These are phyloP conservation scores for Cyberlindnera veronae DNA, from an alignment of 805 yeast genomes.

Conservation along the genomic window DNA sequence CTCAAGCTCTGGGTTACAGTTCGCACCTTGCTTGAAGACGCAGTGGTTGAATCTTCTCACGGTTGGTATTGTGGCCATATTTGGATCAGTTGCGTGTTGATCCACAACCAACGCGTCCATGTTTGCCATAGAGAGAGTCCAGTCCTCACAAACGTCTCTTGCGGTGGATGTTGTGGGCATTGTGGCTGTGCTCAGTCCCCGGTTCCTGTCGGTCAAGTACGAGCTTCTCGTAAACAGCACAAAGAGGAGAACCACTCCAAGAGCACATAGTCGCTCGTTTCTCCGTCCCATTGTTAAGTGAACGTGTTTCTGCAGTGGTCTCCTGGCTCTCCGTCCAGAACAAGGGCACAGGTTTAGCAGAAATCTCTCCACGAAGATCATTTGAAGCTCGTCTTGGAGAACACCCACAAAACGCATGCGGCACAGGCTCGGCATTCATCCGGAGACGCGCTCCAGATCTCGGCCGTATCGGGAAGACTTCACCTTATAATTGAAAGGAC, in stretches of 20 bases:
- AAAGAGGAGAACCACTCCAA: background rate
- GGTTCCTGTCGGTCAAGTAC: too few relatives aligned
- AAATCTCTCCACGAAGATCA: too few relatives aligned
- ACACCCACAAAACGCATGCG: too few relatives aligned
- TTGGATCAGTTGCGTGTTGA: background rate
- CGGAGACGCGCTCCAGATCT: too few relatives aligned
- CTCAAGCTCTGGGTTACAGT: constrained; percentile 5
- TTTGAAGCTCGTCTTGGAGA: too few relatives aligned
- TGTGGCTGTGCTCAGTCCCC: background rate
- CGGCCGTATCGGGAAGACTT: background rate
- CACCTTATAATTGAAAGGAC: too few relatives aligned
- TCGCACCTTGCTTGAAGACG: constrained; percentile 2
- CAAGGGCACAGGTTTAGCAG: too few relatives aligned
- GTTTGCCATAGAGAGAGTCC: background rate
- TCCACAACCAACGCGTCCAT: background rate
- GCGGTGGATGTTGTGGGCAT: too few relatives aligned
- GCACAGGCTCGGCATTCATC: too few relatives aligned
- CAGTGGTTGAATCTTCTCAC: constrained; percentile 9
- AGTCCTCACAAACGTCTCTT: background rate
- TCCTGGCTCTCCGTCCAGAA: too few relatives aligned
- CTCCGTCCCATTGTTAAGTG: background rate
- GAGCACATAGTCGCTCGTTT: background rate
- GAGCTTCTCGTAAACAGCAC: background rate
- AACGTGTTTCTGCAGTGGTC: background rate
- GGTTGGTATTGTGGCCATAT: background rate